Base-by-base conservation (phyloP, 2,329 filamentous ascomycete genomes). In the Aspergillus sp. region DNA sequence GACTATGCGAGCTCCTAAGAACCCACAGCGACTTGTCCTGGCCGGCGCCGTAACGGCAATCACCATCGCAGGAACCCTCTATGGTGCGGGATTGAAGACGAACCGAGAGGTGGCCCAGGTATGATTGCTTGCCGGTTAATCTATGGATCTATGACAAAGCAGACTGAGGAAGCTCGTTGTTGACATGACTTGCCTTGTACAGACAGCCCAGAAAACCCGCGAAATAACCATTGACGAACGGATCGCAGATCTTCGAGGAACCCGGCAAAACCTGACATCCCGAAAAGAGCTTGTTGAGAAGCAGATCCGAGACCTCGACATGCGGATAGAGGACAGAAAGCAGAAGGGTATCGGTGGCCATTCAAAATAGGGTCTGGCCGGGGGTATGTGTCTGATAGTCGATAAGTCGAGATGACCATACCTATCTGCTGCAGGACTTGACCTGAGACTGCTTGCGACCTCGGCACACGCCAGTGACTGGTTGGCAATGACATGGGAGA, bases 61-160 rank as follows among this genome's bases (percentile, higher is more conserved):
- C 41, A 81, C 79, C 1, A 74, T 75, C 5, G 73, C 73, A 1
- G 80, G 80, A 44, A 72, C 78, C 4, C 71, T 77, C 51, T 82
- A 81, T 55, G 81, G 81, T 27, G 80, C 81, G 19, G 73, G 74
- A 5, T 52, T 83, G 49, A 82, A 81, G 60, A 74, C 71, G 3
- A 63, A 72, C 30, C 67, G 73, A 51, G 74, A 82, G 43, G 61
- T 68, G 34, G 69, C 71, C 46, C 62, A 79, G 69, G 79, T 81
- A 64, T 39, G 62, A 48, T 12, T 29, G 19, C 19, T 30, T 5
- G 27, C 42, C 29, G 29, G 12, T 28, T 29, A 27, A 7, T 45
- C 26, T 27, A 19, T 6, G n/a, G 5, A 36, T 36, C 26, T 5
- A 2, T 36, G 19, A 19, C 26, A 7, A 36, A 19, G 10, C 34